These are phyloP conservation scores for Metarhizium brunneum DNA, from an alignment of 2,329 filamentous ascomycete species.

Conservation along the genomic window DNA sequence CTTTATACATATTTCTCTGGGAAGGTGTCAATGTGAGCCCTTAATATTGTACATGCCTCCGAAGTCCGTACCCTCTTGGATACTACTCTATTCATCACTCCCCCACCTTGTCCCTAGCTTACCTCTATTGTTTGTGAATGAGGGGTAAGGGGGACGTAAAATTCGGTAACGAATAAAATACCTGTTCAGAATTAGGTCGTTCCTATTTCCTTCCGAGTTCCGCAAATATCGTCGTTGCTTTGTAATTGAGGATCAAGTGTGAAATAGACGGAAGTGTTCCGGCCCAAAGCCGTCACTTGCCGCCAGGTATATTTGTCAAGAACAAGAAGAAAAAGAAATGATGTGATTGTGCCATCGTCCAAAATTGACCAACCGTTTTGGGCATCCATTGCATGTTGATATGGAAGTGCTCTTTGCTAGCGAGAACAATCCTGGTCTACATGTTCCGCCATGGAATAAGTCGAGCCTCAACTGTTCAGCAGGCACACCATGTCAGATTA, in stretches of 20 bases:
- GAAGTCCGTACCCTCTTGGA: too few species aligned
- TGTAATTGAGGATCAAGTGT: not conserved
- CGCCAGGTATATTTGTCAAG: too few species aligned
- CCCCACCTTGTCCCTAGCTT: too few species aligned
- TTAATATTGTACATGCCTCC: too few species aligned
- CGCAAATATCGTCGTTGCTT: not conserved
- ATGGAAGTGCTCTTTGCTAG: not conserved
- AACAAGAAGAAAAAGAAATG: not conserved
- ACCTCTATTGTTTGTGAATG: too few species aligned
- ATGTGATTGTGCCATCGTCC: not conserved
- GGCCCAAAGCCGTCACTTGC: not conserved
- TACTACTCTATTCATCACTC: too few species aligned
- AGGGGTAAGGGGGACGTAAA: too few species aligned
- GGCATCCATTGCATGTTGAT: not conserved
- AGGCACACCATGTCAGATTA: not conserved
- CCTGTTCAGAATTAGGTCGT: too few species aligned
- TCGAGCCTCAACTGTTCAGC: not conserved
- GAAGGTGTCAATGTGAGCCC: too few species aligned
- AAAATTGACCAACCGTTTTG: not conserved
- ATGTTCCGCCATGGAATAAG: not conserved
- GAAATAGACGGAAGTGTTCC: not conserved
- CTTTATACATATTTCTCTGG: too few species aligned
- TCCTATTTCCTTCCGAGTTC: too few species aligned
- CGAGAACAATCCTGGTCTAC: not conserved
- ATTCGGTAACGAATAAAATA: too few species aligned